phyloP scores from a whole-genome alignment of 2,329 filamentous ascomycete genomes.

The Sporothrix variecibatus region DNA sequence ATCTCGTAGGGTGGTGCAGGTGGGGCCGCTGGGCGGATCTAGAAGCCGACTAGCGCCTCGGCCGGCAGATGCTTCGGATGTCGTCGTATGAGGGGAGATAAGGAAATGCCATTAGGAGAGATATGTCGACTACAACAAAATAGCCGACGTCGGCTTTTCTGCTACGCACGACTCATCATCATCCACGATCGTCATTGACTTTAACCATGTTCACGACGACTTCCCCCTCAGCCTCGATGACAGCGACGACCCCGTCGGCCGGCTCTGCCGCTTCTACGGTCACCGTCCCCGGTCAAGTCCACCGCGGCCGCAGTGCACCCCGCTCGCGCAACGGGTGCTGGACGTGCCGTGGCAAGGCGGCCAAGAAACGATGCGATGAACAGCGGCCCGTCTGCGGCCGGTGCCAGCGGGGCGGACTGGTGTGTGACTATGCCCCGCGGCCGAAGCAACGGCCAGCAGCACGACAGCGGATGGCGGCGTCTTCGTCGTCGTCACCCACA shows the following conservation, averaged over 20 bases:
- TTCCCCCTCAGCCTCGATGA: background rate
- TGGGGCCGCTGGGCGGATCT: background rate
- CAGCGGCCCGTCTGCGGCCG: background rate
- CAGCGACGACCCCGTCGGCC: background rate
- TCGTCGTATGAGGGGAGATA: background rate
- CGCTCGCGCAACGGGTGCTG: slow-evolving; percentile 15
- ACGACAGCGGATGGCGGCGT: background rate
- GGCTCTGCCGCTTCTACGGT: background rate
- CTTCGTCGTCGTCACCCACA: background rate
- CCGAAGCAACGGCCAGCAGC: background rate
- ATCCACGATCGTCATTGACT: background rate
- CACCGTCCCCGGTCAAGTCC: background rate
- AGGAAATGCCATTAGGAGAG: background rate
- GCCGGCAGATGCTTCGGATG: background rate
- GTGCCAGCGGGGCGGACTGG: background rate
- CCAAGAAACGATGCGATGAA: slow-evolving; percentile 11
- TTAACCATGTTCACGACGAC: background rate
- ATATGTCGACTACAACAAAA: background rate
- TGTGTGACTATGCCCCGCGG: background rate
- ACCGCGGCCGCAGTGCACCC: slow-evolving; percentile 2
- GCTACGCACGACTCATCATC: background rate
- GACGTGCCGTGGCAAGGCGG: slow-evolving; percentile 10
- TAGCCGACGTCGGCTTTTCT: slow-evolving; percentile 6
- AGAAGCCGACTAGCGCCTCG: background rate
- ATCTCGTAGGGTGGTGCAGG: background rate